Base-by-base conservation (phyloP, 225 moss, liverwort and hornwort genomes). In the Antitrichia curtipendula region DNA sequence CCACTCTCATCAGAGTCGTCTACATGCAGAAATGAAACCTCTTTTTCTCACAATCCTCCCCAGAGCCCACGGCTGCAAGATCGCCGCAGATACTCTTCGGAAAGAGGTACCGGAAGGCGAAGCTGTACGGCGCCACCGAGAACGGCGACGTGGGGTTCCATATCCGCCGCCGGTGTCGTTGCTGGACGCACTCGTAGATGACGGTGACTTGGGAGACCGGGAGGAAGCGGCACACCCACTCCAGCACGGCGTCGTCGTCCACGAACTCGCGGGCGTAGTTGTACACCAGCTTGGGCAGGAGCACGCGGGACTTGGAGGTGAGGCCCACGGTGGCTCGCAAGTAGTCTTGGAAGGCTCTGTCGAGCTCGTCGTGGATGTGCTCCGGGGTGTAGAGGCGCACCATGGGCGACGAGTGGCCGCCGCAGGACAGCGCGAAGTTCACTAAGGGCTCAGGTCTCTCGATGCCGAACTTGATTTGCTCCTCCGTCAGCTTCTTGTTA, bases 321-420 rank as follows among this genome's bases (percentile, higher is more conserved):
- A 97, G 80, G 12, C 96, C 96, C 57, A 95, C 95, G 3, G 96
- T 84, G 13, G 97, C 97, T 7, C 93, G 93, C 50, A 93, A 76
- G 81, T 97, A 96, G 71, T 97, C 97, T 43, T 93, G 90, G 69
- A 97, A 90, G 5, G 95, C 95, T 36, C 87, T 52, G 47, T 96
- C 92, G 24, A 97, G 91, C 94, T 96, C 94, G 68, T 91, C 89
- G 76, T 96, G 91, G 57, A 97, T 90, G 32, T 87, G 77, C 71
- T 83, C 92, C 6, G 96, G 93, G 16, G 95, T 96, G 85, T 93
- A 97, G 38, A 97, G 82, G 11, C 95, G 95, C 78, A 97, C 96
- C 90, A 95, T 95, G 16, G 97, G 97, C 20, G 97, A 96, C 8
- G 96, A 96, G 78, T 92, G 95, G 8, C 94, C 94, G 28, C 97